Conservation (phyloP, 83 land plant genomes). For the Diphasiastrum complanatum region DNA sequence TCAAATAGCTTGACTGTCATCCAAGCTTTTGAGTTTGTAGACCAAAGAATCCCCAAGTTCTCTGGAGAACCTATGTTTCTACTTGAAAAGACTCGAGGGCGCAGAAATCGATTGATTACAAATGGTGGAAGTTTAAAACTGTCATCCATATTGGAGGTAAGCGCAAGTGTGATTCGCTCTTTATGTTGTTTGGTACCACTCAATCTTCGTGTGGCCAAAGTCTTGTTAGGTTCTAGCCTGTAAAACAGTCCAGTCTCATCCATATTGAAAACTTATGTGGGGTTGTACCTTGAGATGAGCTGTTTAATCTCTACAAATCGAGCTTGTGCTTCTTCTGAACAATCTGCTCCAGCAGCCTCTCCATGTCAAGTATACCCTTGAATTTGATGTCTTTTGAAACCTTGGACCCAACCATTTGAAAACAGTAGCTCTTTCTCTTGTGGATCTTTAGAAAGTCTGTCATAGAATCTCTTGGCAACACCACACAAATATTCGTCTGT, state of each 20-base stretch:
- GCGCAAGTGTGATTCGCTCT: constrained; percentile 5
- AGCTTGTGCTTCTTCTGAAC: constrained; percentile 2
- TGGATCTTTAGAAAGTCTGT: constrained; percentile 1
- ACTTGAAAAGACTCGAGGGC: no score
- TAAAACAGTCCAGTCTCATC: no score
- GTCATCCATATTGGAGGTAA: constrained; percentile 1
- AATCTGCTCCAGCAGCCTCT: constrained; percentile 2
- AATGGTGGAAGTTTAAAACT: no score
- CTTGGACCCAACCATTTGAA: constrained; percentile 1
- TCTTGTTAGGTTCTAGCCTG: no score
- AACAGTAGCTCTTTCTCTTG: background rate
- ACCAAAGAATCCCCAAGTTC: no score
- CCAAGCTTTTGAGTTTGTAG: no score
- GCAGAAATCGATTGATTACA: no score
- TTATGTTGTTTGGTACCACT: constrained; percentile 1
- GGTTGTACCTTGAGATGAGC: no score
- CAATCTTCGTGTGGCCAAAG: no score
- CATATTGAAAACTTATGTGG: no score
- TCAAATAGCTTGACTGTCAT: no score
- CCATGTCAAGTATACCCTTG: constrained; percentile 3
- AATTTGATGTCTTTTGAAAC: constrained; percentile 4
- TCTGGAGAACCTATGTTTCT: no score
- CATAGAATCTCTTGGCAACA: constrained; percentile 4
- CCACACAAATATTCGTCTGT: background rate
- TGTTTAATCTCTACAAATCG: constrained; percentile 3